Percentiles rank a stretch among this genome's conserved stretches.
Conservation (phyloP, 305 asterid genomes). For the Coffea humblotiana region DNA sequence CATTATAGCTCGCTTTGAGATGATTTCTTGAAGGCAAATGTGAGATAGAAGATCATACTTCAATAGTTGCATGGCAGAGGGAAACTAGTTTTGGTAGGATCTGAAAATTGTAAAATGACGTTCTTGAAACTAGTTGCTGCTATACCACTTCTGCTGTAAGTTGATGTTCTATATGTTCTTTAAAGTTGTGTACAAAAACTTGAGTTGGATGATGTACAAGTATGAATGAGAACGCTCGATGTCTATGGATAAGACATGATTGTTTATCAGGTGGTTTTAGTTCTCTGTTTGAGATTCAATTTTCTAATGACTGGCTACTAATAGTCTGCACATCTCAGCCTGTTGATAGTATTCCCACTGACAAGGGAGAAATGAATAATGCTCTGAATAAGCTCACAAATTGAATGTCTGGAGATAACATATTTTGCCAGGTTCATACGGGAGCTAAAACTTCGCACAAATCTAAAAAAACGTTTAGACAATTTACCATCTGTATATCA, state of each 20-base stretch:
- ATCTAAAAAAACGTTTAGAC: not conserved
- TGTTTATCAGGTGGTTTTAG: not conserved
- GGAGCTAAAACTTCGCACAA: not conserved
- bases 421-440: not conserved
- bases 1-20: no score
- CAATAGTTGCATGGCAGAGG: no score
- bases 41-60: no score
- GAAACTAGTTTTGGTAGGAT: no score
- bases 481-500: not conserved
- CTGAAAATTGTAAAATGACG: no score
- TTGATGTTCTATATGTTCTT: no score
- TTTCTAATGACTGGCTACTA: not conserved
- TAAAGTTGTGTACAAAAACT: not conserved
- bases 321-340: not conserved
- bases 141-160: no score
- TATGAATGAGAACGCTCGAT: not conserved
- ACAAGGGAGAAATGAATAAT: not conserved
- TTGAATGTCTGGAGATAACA: not conserved
- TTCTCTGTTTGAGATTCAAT: not conserved
- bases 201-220: not conserved
- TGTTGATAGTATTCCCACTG: not conserved
- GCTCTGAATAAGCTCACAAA: not conserved
- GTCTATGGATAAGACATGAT: not conserved
- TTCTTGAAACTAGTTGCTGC: no score
- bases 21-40: no score